Percentiles rank a stretch among this genome's conserved stretches.
phyloP scores from a whole-genome alignment of 179 eudicot genomes.

The Vitellaria paradoxa region DNA sequence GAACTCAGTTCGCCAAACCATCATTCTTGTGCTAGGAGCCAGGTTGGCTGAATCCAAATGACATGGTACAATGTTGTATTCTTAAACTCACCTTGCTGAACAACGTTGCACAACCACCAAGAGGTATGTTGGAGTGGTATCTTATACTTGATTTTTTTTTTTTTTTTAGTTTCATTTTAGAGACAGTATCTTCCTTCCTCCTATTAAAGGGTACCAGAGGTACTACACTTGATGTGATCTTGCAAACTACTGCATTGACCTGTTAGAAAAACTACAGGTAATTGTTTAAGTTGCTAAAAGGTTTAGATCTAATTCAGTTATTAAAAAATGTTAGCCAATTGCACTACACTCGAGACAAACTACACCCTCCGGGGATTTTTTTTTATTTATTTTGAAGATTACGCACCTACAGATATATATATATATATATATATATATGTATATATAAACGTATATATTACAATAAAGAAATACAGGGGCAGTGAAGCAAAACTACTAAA shows the following conservation, averaged over 20 bases:
- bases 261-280: too few relatives aligned
- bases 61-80: not conserved
- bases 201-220: not conserved
- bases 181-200: not conserved
- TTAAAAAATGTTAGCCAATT: too few relatives aligned
- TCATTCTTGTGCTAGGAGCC: not conserved
- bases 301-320: too few relatives aligned
- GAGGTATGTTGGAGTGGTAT: conserved; percentile 8
- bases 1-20: not conserved
- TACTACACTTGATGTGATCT: not conserved
- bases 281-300: too few relatives aligned
- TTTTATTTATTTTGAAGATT: too few relatives aligned
- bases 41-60: conserved; percentile 1
- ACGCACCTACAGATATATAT: too few relatives aligned
- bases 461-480: too few relatives aligned
- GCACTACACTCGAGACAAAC: too few relatives aligned
- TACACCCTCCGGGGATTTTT: too few relatives aligned
- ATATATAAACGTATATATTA: too few relatives aligned
- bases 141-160: not conserved
- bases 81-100: not conserved
- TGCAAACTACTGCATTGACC: not conserved
- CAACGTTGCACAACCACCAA: conserved; percentile 1
- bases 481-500: too few relatives aligned
- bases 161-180: not conserved
- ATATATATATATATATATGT: too few relatives aligned